Evolutionary conservation across 257 asterid genomes (phyloP).

Genomic region (Phtheirospermum japonicum): DNA sequence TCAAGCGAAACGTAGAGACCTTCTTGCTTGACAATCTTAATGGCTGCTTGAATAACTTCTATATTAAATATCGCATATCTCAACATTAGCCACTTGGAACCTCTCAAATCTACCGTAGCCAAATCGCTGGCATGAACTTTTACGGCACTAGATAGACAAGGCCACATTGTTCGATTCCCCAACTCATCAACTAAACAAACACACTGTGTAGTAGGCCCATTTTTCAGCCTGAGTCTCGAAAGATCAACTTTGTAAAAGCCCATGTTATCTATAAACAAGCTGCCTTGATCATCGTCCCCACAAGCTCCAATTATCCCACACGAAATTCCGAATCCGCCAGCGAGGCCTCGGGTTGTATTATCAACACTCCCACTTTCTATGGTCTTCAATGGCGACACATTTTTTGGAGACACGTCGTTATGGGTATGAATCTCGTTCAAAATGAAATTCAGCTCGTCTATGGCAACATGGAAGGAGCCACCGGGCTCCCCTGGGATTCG

Average conservation of each 20-base stretch:
- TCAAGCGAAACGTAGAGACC: constrained; percentile 85
- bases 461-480: constrained; percentile 93
- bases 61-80: constrained; percentile 72
- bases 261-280: constrained; percentile 71
- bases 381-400: constrained; percentile 54
- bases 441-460: constrained; percentile 69
- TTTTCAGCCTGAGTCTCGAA: constrained; percentile 75
- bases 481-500: constrained; percentile 84
- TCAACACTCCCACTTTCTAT: constrained; percentile 98
- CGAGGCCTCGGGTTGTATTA: constrained; percentile 86
- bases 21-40: constrained; percentile 81
- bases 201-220: constrained; percentile 90
- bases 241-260: constrained; percentile 60
- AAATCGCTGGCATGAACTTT: constrained; percentile 93
- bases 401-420: constrained; percentile 42
- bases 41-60: constrained; percentile 72
- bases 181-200: constrained; percentile 91
- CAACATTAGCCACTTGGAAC: constrained; percentile 95
- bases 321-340: constrained; percentile 80
- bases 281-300: constrained; percentile 87
- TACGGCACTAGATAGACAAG: constrained; percentile 79
- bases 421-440: constrained; percentile 59
- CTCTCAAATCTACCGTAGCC: constrained; percentile 69
- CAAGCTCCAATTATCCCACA: constrained; percentile 96
- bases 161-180: constrained; percentile 98